A percentile compares a stretch with the other conserved stretches of the same genome.
phyloP scores from a whole-genome alignment of 768 basidiomycete genomes.

The Lentinula raphanica region DNA sequence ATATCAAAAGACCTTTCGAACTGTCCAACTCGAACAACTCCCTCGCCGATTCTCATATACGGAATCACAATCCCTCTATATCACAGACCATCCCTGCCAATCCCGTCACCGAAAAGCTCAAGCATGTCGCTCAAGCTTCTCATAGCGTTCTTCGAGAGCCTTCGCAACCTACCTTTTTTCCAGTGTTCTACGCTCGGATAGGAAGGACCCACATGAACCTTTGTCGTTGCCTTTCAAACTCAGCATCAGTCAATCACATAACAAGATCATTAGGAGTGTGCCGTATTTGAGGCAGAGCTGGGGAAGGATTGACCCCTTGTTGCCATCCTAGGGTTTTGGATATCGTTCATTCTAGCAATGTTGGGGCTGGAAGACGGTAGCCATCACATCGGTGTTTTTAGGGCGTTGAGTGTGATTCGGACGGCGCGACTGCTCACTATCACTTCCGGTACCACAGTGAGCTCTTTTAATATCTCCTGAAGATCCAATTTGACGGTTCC shows the following conservation, averaged over 20 bases:
- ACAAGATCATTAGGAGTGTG: conserved; percentile 59
- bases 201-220: conserved; percentile 21
- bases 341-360: conserved; percentile 68
- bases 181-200: conserved; percentile 31
- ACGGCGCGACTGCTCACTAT: conserved; percentile 79
- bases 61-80: conserved; percentile 22
- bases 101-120: conserved; percentile 29
- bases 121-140: conserved; percentile 7
- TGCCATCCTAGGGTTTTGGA: conserved; percentile 85
- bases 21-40: conserved; percentile 21
- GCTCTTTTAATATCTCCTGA: conserved; percentile 19
- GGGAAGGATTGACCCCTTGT: conserved; percentile 86
- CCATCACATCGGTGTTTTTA: conserved; percentile 80
- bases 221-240: conserved; percentile 60
- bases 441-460: conserved; percentile 86
- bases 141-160: conserved; percentile 31
- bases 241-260: conserved; percentile 48
- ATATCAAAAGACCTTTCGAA: conserved; percentile 51
- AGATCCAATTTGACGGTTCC: not conserved
- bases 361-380: conserved; percentile 58
- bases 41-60: conserved; percentile 14
- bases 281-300: conserved; percentile 92
- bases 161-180: conserved; percentile 47
- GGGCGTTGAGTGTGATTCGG: conserved; percentile 83
- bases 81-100: conserved; percentile 23